A percentile compares a stretch with the other conserved stretches of the same genome.
Conservation (phyloP, 129 eudicot species). For the Pseudognaphalium luteoalbum region DNA sequence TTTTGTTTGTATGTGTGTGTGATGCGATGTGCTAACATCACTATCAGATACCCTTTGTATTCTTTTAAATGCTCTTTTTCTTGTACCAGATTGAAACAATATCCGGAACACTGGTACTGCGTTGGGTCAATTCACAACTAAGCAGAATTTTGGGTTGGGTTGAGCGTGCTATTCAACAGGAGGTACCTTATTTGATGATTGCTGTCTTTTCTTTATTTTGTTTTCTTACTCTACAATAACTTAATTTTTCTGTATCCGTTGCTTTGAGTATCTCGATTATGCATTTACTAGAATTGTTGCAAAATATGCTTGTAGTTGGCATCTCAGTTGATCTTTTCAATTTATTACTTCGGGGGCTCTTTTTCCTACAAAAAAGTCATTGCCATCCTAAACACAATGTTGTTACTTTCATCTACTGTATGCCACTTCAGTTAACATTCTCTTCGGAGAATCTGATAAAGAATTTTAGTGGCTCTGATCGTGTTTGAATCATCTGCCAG, state of each 20-base stretch:
- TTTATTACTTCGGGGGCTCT: background rate
- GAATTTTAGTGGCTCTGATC: background rate
- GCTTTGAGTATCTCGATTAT: constrained; percentile 10
- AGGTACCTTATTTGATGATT: constrained; percentile 54
- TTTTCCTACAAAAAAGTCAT: background rate
- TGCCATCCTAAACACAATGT: background rate
- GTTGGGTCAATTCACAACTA: constrained; percentile 96
- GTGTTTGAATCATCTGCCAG: background rate
- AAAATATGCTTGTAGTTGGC: constrained; percentile 6
- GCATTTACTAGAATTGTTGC: background rate
- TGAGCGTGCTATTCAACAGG: constrained; percentile 93
- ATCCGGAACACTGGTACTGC: constrained; percentile 94
- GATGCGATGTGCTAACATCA: constrained; percentile 2
- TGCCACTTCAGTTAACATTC: background rate
- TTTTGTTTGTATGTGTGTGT: constrained; percentile 7
- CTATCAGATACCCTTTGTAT: constrained; percentile 8
- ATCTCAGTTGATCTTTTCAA: background rate
- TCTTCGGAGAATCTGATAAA: background rate
- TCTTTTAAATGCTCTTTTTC: constrained; percentile 9
- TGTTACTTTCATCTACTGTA: background rate
- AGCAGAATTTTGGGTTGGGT: constrained; percentile 84
- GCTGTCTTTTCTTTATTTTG: background rate
- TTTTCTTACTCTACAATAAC: background rate
- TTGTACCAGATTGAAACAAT: constrained; percentile 69
- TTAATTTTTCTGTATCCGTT: constrained; percentile 3